phyloP scores from a whole-genome alignment of 768 basidiomycete genomes.

The Ramaria sp. region DNA sequence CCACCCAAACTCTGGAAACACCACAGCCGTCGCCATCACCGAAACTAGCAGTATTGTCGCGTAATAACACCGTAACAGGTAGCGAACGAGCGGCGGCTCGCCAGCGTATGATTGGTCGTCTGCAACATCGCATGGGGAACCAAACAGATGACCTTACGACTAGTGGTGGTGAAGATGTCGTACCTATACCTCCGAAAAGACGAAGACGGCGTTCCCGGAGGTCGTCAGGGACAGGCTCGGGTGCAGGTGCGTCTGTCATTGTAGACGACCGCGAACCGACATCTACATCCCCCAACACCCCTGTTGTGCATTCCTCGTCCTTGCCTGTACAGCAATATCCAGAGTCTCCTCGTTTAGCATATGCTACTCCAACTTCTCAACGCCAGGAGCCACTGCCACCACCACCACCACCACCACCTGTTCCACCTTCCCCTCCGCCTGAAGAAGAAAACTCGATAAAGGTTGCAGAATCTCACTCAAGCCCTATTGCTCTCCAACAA shows the following conservation, averaged over 20 bases:
- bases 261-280: constrained; percentile 25
- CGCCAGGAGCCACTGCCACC: neutral
- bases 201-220: constrained; percentile 44
- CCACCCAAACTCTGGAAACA: constrained; percentile 35
- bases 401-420: neutral
- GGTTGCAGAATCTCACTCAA: neutral
- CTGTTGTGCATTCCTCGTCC: constrained; percentile 42
- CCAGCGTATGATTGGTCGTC: constrained; percentile 43
- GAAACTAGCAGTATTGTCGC: constrained; percentile 30
- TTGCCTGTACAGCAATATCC: constrained; percentile 24
- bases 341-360: neutral
- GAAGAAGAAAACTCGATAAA: neutral
- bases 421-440: neutral
- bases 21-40: constrained; percentile 32
- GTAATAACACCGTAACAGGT: constrained; percentile 65
- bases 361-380: neutral
- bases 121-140: constrained; percentile 49
- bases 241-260: constrained; percentile 24
- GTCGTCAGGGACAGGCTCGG: constrained; percentile 15
- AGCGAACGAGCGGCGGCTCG: constrained; percentile 66
- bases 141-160: constrained; percentile 44
- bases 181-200: constrained; percentile 14
- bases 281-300: constrained; percentile 44
- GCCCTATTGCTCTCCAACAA: neutral
- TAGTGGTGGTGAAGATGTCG: constrained; percentile 45